Percentiles rank a stretch among this genome's conserved stretches.
phyloP scores from a whole-genome alignment of 148 eudicot species.

The Chenopodium berlandieri region DNA sequence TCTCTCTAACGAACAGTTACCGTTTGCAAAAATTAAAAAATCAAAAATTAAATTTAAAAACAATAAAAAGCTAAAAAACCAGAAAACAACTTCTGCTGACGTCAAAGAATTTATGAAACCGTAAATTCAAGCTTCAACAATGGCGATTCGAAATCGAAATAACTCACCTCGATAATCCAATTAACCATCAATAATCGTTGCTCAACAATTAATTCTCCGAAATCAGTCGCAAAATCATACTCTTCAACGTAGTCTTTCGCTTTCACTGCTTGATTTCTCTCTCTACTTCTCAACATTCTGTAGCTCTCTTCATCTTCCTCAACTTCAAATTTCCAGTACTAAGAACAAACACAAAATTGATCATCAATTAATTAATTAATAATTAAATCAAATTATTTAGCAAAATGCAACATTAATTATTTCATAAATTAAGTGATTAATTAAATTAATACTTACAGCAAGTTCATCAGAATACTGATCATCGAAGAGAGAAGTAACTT shows the following conservation, averaged over 20 bases:
- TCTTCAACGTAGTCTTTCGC: conserved; percentile 67
- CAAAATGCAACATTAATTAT: background rate
- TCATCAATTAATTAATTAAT: background rate
- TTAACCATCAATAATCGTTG: conserved; percentile 83
- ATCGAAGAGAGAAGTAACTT: conserved; percentile 15
- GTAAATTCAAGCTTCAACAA: background rate
- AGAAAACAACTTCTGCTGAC: background rate
- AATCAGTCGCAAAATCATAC: conserved; percentile 55
- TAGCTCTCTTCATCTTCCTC: conserved; percentile 81
- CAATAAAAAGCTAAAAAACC: background rate
- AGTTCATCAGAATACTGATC: conserved; percentile 36
- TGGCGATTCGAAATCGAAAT: background rate
- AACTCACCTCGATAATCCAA: conserved; percentile 87
- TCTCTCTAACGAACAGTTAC: conserved; percentile 1
- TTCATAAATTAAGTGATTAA: background rate
- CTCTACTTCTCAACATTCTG: conserved; percentile 59
- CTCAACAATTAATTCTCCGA: conserved; percentile 64
- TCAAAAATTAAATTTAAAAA: too few species aligned
- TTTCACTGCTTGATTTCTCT: conserved; percentile 59
- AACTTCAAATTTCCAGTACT: conserved; percentile 56
- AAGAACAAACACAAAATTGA: background rate
- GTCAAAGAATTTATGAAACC: background rate
- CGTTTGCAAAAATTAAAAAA: background rate
- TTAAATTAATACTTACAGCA: conserved; percentile 33
- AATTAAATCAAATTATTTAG: background rate